Conservation (phyloP, 768 basidiomycete genomes). For the Termitomyces sp. region DNA sequence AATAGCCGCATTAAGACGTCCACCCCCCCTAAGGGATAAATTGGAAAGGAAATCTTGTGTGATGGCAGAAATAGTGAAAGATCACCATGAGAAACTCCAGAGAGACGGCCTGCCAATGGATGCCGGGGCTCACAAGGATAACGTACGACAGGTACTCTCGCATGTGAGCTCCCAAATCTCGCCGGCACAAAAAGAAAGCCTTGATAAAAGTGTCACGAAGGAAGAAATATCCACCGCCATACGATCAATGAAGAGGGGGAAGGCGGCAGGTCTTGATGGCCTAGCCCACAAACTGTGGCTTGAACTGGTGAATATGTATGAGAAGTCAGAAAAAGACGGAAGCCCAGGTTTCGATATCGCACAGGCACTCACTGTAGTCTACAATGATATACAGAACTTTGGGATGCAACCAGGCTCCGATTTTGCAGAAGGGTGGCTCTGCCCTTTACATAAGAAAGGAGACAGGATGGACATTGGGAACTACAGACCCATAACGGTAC, state of each 20-base stretch:
- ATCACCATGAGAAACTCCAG: slow-evolving; percentile 26
- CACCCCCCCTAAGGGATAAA: background rate
- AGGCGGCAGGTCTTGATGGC: slow-evolving; percentile 20
- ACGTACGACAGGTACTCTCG: no score
- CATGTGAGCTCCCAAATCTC: no score
- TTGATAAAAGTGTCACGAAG: background rate
- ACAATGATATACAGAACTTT: slow-evolving; percentile 2
- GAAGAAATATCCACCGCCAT: background rate
- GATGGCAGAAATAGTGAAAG: slow-evolving; percentile 26
- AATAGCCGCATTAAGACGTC: slow-evolving; percentile 10
- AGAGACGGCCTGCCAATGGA: background rate
- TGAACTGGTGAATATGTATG: background rate
- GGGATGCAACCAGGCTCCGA: background rate
- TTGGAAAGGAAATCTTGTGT: slow-evolving; percentile 8
- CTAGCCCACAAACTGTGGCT: slow-evolving; percentile 22
- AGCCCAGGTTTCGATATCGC: background rate
- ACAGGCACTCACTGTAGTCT: background rate
- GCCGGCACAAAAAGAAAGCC: slow-evolving; percentile 4
- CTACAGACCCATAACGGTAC: background rate
- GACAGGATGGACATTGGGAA: background rate
- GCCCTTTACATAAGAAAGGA: background rate
- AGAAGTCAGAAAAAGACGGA: background rate
- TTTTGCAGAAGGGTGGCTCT: background rate
- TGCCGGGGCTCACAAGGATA: no score
- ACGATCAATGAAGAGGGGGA: slow-evolving; percentile 10